phyloP scores from a whole-genome alignment of 352 stramenopile genomes.

The Phytophthora boehmeriae region DNA sequence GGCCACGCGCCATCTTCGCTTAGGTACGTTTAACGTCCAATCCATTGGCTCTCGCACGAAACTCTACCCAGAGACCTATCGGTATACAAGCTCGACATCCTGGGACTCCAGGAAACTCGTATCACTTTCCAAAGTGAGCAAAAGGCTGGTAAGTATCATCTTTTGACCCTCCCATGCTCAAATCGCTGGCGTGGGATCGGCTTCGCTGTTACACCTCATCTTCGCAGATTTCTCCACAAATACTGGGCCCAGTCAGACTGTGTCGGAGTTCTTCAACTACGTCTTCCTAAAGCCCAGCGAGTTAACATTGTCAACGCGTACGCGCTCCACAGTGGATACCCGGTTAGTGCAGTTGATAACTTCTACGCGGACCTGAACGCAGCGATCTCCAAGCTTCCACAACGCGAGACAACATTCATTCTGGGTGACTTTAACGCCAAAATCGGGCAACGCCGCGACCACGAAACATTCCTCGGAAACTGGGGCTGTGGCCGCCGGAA shows the following conservation, averaged over 20 bases:
- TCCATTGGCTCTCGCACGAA: slow-evolving; percentile 13
- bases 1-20: slow-evolving; percentile 1
- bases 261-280: slow-evolving; percentile 6
- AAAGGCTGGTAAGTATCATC: neutral
- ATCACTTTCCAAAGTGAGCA: neutral
- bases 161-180: slow-evolving; percentile 4
- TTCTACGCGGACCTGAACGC: slow-evolving; percentile 9
- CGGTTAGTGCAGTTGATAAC: neutral
- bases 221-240: slow-evolving; percentile 11
- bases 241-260: slow-evolving; percentile 9
- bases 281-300: slow-evolving; percentile 3
- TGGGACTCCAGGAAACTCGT: slow-evolving; percentile 10
- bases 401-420: slow-evolving; percentile 8
- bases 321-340: slow-evolving; percentile 4
- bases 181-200: slow-evolving; percentile 12
- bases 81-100: slow-evolving; percentile 13
- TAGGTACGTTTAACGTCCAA: slow-evolving; percentile 17
- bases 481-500: slow-evolving; percentile 1
- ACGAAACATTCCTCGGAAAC: slow-evolving; percentile 4
- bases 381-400: neutral
- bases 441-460: slow-evolving; percentile 4
- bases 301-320: slow-evolving; percentile 19
- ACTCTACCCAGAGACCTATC: slow-evolving; percentile 2
- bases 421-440: slow-evolving; percentile 17
- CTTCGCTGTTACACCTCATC: slow-evolving; percentile 9